A percentile compares a stretch with the other conserved stretches of the same genome.
These are phyloP conservation scores for Acanthamoeba royreba DNA, from an alignment of 208 protist species.

Conservation along the genomic window DNA sequence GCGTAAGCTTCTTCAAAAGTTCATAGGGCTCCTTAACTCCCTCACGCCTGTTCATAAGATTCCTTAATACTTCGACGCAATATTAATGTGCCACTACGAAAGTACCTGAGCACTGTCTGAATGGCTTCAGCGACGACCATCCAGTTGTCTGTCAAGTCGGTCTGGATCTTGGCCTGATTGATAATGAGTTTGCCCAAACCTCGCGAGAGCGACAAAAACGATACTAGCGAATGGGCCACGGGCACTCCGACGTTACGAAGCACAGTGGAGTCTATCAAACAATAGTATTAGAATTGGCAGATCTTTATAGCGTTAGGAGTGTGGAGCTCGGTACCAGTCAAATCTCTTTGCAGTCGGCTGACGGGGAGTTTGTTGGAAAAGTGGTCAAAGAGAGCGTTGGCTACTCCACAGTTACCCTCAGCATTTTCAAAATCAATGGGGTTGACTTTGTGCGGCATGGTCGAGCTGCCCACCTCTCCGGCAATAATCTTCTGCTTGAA, in stretches of 20 bases:
- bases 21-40: slow-evolving; percentile 36
- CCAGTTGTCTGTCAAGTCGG: slow-evolving; percentile 91
- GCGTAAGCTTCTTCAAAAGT: slow-evolving; percentile 35
- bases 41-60: slow-evolving; percentile 83
- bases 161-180: slow-evolving; percentile 78
- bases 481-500: slow-evolving; percentile 90
- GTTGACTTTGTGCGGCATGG: slow-evolving; percentile 97
- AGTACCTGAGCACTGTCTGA: slow-evolving; percentile 90
- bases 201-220: slow-evolving; percentile 83
- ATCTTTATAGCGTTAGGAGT: neutral
- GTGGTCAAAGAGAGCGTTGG: slow-evolving; percentile 92
- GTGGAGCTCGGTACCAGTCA: no score
- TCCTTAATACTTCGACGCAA: no score
- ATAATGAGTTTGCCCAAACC: slow-evolving; percentile 89
- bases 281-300: neutral
- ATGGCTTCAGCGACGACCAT: slow-evolving; percentile 93
- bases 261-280: slow-evolving; percentile 88
- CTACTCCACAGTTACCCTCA: slow-evolving; percentile 93
- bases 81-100: neutral
- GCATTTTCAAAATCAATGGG: slow-evolving; percentile 97
- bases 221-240: slow-evolving; percentile 87
- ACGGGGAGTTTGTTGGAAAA: slow-evolving; percentile 91
- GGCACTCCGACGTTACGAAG: slow-evolving; percentile 91
- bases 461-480: slow-evolving; percentile 92
- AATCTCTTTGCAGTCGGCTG: slow-evolving; percentile 91